Evolutionary conservation across 169 alveolate genomes (phyloP).

Genomic region (Theileria annulata): DNA sequence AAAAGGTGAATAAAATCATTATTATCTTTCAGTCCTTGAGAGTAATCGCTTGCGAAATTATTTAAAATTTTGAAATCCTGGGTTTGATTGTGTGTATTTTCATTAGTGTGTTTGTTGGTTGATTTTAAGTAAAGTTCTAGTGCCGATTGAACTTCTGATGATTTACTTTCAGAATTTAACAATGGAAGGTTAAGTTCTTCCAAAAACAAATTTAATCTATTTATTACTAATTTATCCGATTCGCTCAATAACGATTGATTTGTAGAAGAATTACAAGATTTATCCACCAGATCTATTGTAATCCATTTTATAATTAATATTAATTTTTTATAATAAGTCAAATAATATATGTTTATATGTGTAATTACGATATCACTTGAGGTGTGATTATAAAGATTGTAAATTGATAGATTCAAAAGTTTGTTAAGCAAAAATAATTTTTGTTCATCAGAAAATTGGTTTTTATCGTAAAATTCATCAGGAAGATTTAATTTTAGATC

Average conservation of each 20-base stretch:
- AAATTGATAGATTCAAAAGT: conserved; percentile 14
- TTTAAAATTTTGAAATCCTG: background rate
- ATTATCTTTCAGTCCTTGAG: background rate
- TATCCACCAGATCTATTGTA: background rate
- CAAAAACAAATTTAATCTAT: conserved; percentile 15
- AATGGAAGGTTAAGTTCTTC: conserved; percentile 28
- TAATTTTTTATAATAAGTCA: conserved; percentile 6
- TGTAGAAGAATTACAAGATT: background rate
- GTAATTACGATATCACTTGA: conserved; percentile 16
- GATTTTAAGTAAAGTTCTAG: background rate
- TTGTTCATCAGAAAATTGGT: conserved; percentile 7
- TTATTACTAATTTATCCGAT: background rate
- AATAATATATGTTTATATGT: background rate
- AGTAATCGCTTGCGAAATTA: background rate
- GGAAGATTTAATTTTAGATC: conserved; percentile 22
- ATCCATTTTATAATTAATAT: too few relatives aligned
- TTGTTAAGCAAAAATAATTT: conserved; percentile 2
- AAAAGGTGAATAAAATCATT: conserved; percentile 8
- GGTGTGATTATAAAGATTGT: conserved; percentile 23
- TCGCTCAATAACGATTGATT: background rate
- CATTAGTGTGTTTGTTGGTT: background rate
- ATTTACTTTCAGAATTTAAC: conserved; percentile 3
- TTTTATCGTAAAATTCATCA: background rate
- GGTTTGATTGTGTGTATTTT: background rate
- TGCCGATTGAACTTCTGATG: conserved; percentile 35